These are phyloP conservation scores for Aristolochia californica DNA, from an alignment of 164 flowering plant species.

Conservation along the genomic window DNA sequence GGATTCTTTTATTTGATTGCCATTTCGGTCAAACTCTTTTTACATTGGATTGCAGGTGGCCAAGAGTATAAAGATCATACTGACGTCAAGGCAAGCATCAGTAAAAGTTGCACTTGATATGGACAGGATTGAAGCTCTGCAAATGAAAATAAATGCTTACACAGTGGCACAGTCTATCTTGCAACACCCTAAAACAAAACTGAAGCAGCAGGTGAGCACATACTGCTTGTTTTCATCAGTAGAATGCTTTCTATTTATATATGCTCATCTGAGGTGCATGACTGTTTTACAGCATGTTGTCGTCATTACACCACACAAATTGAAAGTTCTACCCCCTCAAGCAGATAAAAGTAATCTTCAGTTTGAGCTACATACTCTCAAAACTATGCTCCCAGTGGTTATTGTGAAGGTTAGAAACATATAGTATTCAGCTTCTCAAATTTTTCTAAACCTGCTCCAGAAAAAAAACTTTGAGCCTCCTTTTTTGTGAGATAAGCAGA, in stretches of 20 bases:
- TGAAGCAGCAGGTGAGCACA: slow-evolving; percentile 39
- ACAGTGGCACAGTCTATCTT: slow-evolving; percentile 52
- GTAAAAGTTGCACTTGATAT: slow-evolving; percentile 53
- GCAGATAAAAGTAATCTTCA: slow-evolving; percentile 46
- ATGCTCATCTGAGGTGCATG: slow-evolving; percentile 1
- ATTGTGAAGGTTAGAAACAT: slow-evolving; percentile 58
- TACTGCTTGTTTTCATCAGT: background rate
- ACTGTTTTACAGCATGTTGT: slow-evolving; percentile 42
- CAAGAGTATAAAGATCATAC: slow-evolving; percentile 49
- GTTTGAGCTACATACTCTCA: slow-evolving; percentile 47
- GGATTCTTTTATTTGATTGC: background rate
- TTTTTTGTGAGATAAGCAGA: background rate
- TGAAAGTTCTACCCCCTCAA: slow-evolving; percentile 38
- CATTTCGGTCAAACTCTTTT: background rate
- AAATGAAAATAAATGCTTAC: slow-evolving; percentile 43
- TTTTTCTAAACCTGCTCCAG: background rate
- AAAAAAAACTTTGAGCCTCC: background rate
- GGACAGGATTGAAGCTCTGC: slow-evolving; percentile 45
- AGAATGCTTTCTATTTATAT: slow-evolving; percentile 2
- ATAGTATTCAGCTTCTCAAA: background rate
- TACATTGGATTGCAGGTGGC: slow-evolving; percentile 46
- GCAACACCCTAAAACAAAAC: slow-evolving; percentile 35
- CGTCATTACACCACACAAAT: slow-evolving; percentile 36
- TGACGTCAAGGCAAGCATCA: slow-evolving; percentile 47
- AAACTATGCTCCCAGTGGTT: slow-evolving; percentile 48